Percentiles rank a stretch among this genome's conserved stretches.
Evolutionary conservation across 1,139 yeast genomes (phyloP).

Genomic region (Zygosaccharomyces sapae): DNA sequence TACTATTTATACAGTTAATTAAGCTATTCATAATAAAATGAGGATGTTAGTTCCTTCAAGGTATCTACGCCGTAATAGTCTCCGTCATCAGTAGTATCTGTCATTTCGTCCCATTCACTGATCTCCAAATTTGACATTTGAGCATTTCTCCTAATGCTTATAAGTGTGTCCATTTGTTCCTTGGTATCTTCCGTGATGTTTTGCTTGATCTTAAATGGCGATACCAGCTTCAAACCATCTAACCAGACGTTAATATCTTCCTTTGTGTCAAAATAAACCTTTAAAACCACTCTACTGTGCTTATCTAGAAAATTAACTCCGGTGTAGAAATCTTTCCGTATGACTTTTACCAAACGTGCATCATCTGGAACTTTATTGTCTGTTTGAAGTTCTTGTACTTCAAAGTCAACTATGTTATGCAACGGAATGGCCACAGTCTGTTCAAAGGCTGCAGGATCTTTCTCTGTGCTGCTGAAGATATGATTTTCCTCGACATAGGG

Average conservation of each 20-base stretch:
- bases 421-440: slow-evolving; percentile 33
- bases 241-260: slow-evolving; percentile 72
- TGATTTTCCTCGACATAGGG: slow-evolving; percentile 59
- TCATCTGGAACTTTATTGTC: slow-evolving; percentile 23
- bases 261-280: slow-evolving; percentile 67
- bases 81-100: slow-evolving; percentile 36
- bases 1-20: background rate
- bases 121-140: slow-evolving; percentile 55
- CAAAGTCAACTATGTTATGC: slow-evolving; percentile 25
- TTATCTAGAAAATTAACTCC: slow-evolving; percentile 50
- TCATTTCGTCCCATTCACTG: slow-evolving; percentile 34
- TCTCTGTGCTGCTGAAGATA: slow-evolving; percentile 29
- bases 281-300: slow-evolving; percentile 43
- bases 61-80: slow-evolving; percentile 45
- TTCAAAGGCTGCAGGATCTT: slow-evolving; percentile 18
- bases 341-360: slow-evolving; percentile 46
- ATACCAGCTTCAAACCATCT: slow-evolving; percentile 69
- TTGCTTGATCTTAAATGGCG: slow-evolving; percentile 23
- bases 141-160: slow-evolving; percentile 58
- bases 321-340: slow-evolving; percentile 53
- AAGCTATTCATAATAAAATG: slow-evolving; percentile 42
- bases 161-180: slow-evolving; percentile 53
- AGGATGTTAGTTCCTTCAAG: slow-evolving; percentile 40
- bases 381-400: slow-evolving; percentile 21
- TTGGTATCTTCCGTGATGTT: slow-evolving; percentile 56